Percentiles rank a stretch among this genome's conserved stretches.
These are phyloP conservation scores for Halenospora varia DNA, from an alignment of 495 filamentous ascomycete species.

Conservation along the genomic window DNA sequence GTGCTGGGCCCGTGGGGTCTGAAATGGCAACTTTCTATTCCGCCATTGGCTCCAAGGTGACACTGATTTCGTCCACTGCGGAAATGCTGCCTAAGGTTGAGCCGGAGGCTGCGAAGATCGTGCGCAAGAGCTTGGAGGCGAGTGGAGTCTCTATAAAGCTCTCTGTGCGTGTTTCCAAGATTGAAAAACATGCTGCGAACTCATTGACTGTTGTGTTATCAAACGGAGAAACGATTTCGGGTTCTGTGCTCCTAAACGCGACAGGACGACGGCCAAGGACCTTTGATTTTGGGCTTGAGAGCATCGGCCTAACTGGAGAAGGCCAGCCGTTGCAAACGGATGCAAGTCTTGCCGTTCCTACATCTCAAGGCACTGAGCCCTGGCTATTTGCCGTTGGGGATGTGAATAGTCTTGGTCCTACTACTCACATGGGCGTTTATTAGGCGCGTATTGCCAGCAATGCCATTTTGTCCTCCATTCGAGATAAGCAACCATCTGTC, in stretches of 20 bases:
- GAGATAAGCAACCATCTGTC: background rate
- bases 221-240: conserved; percentile 13
- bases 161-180: background rate
- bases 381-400: conserved; percentile 26
- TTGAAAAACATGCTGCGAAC: conserved; percentile 6
- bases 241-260: conserved; percentile 17
- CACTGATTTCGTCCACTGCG: conserved; percentile 12
- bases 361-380: background rate
- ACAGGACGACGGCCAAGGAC: conserved; percentile 19
- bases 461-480: conserved; percentile 10
- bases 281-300: conserved; percentile 20
- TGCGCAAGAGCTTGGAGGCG: conserved; percentile 7
- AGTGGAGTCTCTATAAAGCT: background rate
- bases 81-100: conserved; percentile 25
- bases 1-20: conserved; percentile 20
- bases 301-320: conserved; percentile 12
- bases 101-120: conserved; percentile 15
- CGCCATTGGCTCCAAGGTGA: conserved; percentile 20
- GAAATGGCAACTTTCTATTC: conserved; percentile 27
- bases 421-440: conserved; percentile 24
- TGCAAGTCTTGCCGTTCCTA: conserved; percentile 13
- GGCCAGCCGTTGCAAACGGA: conserved; percentile 15
- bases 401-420: conserved; percentile 17
- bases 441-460: conserved; percentile 20
- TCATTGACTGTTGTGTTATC: conserved; percentile 9